Evolutionary conservation across 2,329 filamentous ascomycete genomes (phyloP).

Genomic region (Clarireedia paspali): DNA sequence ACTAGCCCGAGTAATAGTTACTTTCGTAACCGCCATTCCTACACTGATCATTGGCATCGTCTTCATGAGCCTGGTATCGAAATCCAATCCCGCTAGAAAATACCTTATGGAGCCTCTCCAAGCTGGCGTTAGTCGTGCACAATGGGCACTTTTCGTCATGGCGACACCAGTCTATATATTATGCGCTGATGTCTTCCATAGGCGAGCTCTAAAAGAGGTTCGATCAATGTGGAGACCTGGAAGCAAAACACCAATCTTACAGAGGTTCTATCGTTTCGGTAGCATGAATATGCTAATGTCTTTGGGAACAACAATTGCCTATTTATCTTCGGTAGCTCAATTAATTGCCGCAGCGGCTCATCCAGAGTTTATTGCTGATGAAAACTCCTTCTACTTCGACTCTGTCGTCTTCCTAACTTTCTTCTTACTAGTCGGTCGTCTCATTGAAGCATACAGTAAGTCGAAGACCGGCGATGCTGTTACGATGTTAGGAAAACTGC

Average conservation of each 20-base stretch:
- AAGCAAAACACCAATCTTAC: conserved; percentile 63
- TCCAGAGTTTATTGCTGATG: conserved; percentile 31
- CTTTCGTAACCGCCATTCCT: conserved; percentile 64
- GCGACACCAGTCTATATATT: conserved; percentile 84
- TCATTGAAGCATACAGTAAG: conserved; percentile 85
- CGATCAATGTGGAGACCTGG: conserved; percentile 67
- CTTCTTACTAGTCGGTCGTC: conserved; percentile 69
- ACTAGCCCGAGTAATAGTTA: conserved; percentile 61
- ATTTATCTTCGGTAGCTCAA: conserved; percentile 72
- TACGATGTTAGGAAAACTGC: conserved; percentile 66
- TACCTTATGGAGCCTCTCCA: conserved; percentile 68
- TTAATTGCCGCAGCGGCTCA: conserved; percentile 56
- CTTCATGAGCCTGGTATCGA: conserved; percentile 75
- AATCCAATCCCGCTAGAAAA: conserved; percentile 46
- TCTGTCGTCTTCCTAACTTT: conserved; percentile 87
- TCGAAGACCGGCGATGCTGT: conserved; percentile 84
- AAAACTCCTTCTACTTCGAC: conserved; percentile 71
- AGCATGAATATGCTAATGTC: conserved; percentile 96
- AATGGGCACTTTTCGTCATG: conserved; percentile 73
- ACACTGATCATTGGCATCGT: conserved; percentile 83
- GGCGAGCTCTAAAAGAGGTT: conserved; percentile 71
- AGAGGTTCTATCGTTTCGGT: conserved; percentile 83
- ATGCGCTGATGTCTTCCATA: conserved; percentile 78
- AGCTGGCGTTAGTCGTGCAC: conserved; percentile 65
- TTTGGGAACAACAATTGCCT: conserved; percentile 80